These are phyloP conservation scores for Leccinum uliginosum DNA, from an alignment of 768 basidiomycete species.

Conservation along the genomic window DNA sequence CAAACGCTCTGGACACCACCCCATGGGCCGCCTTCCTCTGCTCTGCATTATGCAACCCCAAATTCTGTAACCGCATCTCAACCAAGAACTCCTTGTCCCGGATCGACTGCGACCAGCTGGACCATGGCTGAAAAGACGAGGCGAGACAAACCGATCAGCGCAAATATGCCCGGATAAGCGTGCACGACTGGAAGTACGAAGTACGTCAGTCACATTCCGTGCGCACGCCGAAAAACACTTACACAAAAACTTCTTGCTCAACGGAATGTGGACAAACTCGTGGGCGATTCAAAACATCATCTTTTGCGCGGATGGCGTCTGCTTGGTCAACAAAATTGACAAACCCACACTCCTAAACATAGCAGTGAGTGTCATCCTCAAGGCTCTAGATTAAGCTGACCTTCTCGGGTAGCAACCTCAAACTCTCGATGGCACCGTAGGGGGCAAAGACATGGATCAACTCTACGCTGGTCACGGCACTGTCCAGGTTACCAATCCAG, in stretches of 20 bases:
- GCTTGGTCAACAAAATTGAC: conserved; percentile 96
- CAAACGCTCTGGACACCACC: not conserved
- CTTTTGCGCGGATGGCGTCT: conserved; percentile 96
- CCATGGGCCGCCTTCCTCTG: not conserved
- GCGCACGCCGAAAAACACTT: conserved; percentile 28
- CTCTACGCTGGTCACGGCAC: conserved; percentile 89
- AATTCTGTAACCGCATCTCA: conserved; percentile 78
- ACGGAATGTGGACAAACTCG: conserved; percentile 32
- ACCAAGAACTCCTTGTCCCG: conserved; percentile 87
- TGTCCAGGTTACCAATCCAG: conserved; percentile 98
- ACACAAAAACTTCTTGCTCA: conserved; percentile 61
- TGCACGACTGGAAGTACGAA: conserved; percentile 43
- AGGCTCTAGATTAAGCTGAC: conserved; percentile 35
- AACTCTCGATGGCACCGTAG: conserved; percentile 95
- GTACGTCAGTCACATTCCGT: conserved; percentile 6
- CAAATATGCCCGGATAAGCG: conserved; percentile 71
- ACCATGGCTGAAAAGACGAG: conserved; percentile 41
- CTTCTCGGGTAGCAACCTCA: conserved; percentile 95
- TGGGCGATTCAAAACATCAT: conserved; percentile 93
- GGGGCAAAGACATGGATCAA: conserved; percentile 93
- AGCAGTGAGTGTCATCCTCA: conserved; percentile 15
- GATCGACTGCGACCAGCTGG: conserved; percentile 73
- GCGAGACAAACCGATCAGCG: conserved; percentile 49
- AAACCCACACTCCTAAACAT: conserved; percentile 88
- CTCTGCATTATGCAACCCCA: conserved; percentile 38